These are phyloP conservation scores for Orbilia quercus DNA, from an alignment of 2,329 filamentous ascomycete species.

Conservation along the genomic window DNA sequence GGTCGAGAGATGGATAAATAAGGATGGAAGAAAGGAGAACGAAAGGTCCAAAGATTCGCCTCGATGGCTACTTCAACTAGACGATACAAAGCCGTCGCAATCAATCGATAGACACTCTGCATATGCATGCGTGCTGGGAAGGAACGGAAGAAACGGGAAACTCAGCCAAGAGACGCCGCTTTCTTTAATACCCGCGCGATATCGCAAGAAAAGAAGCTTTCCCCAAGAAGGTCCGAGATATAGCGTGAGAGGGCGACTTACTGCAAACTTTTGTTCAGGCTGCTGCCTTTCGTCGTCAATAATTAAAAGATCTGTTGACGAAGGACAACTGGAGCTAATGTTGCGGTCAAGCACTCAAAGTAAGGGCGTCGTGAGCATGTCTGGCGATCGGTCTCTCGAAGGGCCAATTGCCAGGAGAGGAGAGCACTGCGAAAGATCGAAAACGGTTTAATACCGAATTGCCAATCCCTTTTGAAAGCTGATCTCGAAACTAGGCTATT, in stretches of 20 bases:
- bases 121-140: slow-evolving; percentile 9
- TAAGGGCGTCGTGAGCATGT: slow-evolving; percentile 26
- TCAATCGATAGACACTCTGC: slow-evolving; percentile 15
- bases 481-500: slow-evolving; percentile 17
- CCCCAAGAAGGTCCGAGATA: slow-evolving; percentile 1
- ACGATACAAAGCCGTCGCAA: not conserved
- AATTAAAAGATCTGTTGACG: slow-evolving; percentile 20
- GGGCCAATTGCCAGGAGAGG: slow-evolving; percentile 5
- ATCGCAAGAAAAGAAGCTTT: slow-evolving; percentile 26
- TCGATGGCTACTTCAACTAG: not conserved
- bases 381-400: slow-evolving; percentile 41
- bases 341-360: slow-evolving; percentile 5
- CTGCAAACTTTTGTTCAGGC: slow-evolving; percentile 1
- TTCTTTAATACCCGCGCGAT: slow-evolving; percentile 49
- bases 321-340: not conserved
- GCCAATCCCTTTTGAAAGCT: slow-evolving; percentile 7
- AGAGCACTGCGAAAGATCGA: not conserved
- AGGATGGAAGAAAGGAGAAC: slow-evolving; percentile 2
- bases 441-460: slow-evolving; percentile 13
- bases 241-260: not conserved
- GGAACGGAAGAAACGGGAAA: slow-evolving; percentile 12
- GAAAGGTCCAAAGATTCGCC: not conserved
- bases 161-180: slow-evolving; percentile 49
- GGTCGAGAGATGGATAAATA: slow-evolving; percentile 2
- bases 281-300: slow-evolving; percentile 20